Evolutionary conservation across 2,329 filamentous ascomycete genomes (phyloP), one percentile per base, ranked within the genome.

Genomic region (Colletotrichum sp.): DNA sequence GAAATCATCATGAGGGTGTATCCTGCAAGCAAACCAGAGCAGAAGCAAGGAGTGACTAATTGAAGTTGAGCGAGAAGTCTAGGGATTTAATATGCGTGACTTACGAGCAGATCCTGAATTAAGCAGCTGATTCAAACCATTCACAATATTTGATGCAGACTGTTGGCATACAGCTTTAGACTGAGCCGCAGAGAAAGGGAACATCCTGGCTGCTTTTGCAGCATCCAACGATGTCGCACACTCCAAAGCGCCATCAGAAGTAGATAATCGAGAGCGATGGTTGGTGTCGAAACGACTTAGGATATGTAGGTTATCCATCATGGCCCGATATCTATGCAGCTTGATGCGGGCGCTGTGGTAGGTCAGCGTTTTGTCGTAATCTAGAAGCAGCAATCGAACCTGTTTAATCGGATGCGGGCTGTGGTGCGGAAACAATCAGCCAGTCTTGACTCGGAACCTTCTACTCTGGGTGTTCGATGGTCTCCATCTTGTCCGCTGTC

Each of bases 1-100:
- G 13, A 28, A 25, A 66, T 28, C 63, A 66, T 52, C 63, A 66
- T 44, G 5, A 66, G 36, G 27, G 63, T 66, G 27, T 66, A 66
- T 6, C 63, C 63, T 28, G 63, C 34, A 9, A 52, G 63, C 6
- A 66, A 25, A 11, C 34, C 63, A 44, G 63, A 66, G 36, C 63
- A 66, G 16, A 28, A 25, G 32, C 25, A 19, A 28, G 36, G 36
- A 12, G 19, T 48, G 32, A 32, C 63, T 66, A n/a, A 7, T 52
- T 2, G n/a, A 13, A 52, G 0, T 22, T 52, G 11, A 52, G 44
- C 44, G 11, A 52, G 6, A 52, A 13, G 44, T 25, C 11, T 8
- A n/a, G 11, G 9, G n/a, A 13, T 19, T 59, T 13, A 8, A 6
- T 8, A 8, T 16, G 25, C 9, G 25, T 28, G 9, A 16, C 22